These are phyloP conservation scores for Phytophthora citricola DNA, from an alignment of 352 stramenopile genomes.

Conservation along the genomic window DNA sequence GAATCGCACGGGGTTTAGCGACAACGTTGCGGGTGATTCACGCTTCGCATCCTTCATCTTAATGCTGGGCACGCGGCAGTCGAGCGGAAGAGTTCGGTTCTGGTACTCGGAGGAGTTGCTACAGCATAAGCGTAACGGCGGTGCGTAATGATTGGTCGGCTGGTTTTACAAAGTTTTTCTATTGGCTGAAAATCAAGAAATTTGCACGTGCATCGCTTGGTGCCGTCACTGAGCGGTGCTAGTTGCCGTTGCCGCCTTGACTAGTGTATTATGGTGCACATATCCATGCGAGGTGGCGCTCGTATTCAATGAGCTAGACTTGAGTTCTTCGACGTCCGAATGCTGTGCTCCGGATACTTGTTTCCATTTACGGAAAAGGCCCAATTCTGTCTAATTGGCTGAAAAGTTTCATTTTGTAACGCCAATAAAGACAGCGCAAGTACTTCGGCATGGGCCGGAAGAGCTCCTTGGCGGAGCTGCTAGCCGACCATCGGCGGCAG, in stretches of 20 bases:
- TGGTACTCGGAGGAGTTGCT: slow-evolving; percentile 14
- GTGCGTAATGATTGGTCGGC: slow-evolving; percentile 9
- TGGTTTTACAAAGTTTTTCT: neutral
- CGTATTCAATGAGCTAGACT: neutral
- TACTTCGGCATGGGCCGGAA: slow-evolving; percentile 33
- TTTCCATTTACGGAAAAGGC: slow-evolving; percentile 20
- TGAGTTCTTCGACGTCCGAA: slow-evolving; percentile 1
- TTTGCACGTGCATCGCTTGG: neutral
- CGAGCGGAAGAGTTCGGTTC: slow-evolving; percentile 12
- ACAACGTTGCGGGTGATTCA: slow-evolving; percentile 17
- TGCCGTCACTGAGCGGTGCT: neutral
- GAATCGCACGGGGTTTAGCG: slow-evolving; percentile 63
- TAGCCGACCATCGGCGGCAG: slow-evolving; percentile 38
- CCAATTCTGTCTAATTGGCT: slow-evolving; percentile 10
- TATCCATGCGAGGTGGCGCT: slow-evolving; percentile 2
- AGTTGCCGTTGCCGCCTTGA: neutral
- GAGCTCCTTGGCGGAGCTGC: slow-evolving; percentile 36
- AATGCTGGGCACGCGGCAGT: neutral
- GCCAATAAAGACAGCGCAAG: slow-evolving; percentile 35
- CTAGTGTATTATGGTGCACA: neutral
- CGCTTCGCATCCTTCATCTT: slow-evolving; percentile 30
- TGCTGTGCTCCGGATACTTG: slow-evolving; percentile 16
- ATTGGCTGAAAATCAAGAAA: slow-evolving; percentile 29
- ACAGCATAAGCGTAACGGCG: slow-evolving; percentile 5
- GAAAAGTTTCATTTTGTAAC: slow-evolving; percentile 23